Evolutionary conservation across 768 basidiomycete genomes (phyloP), one percentile per base, ranked within the genome.

Genomic region (Lactarius vividus): DNA sequence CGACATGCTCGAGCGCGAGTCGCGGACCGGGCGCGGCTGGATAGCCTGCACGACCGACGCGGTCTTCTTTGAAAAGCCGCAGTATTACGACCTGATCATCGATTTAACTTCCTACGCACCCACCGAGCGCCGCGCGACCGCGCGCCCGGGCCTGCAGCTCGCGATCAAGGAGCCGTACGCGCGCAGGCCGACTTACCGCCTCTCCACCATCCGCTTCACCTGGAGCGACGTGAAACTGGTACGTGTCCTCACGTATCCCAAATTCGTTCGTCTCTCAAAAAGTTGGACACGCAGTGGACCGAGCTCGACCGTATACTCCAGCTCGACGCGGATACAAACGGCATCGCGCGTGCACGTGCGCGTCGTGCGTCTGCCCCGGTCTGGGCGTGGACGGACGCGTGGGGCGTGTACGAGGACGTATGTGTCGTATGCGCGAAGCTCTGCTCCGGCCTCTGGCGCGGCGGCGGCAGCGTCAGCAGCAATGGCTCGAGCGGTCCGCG

Each of bases 31-130:
- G 6, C 78, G 83, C 8, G 92, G 92, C n/a, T 94, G 91, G 91
- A 85, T 94, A 61, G 92, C 92, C 35, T 94, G 92, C 72, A 91
- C 92, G 11, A 92, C 92, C 2, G 92, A 94, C 69, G 87, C 91
- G 10, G 84, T 94, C 20, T 94, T 91, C 77, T 78, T 93, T 53
- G 92, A 94, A 69, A 91, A 88, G 73, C 88, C 91, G 1, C 77
- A 83, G 3, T 85, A 85, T 92, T 94, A 92, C 71, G 92, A 94
- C 73, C 80, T 94, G 18, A 77, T 94, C 58, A 86, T 94, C 66
- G 91, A 94, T 75, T 76, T 93, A 57, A 89, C 89, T 49, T 87
- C 88, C 10, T 83, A 83, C 85, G 18, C 84, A 83, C 20, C 81
- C 6, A 31, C 31, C 79, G 72, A 85, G 83, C 72, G 79, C 81